Base-by-base conservation (phyloP, 805 yeast genomes). In the Ascoidea rubescens region DNA sequence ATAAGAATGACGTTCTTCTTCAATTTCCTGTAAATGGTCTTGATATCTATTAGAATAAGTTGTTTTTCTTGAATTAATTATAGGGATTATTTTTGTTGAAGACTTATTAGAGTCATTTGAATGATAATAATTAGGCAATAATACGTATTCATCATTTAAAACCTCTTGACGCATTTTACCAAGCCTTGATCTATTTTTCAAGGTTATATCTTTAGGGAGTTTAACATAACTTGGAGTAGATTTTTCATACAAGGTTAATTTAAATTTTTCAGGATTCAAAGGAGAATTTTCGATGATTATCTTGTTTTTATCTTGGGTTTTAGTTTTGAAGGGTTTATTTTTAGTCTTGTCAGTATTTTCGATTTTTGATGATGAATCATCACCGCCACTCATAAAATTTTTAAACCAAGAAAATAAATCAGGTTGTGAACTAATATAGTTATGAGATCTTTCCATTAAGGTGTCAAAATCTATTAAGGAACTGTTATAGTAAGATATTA, bases 1-100 rank as follows among this genome's bases (percentile, higher is more conserved):
- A 65, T 90, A 93, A 67, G 93, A 99, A 59, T 90, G 96, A 64
- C 99, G 81, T 69, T 93, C 99, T 65, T 93, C 99, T 67, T 93
- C 99, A 54, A 90, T 87, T 64, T 95, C 84, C 71, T 88, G 89
- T 52, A 93, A 69, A 50, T 91, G 87, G 66, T 93, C 99, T 67
- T 93, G 99, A 65, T 91, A 93, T 69, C 93, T 99, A 64, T 93
- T 93, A 68, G 43, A 37, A 37, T 10, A 37, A 14, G 43, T 10
- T 10, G 8, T 37, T 14, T 37, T 37, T 37, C 14, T 10, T 8
- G 43, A 37, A 14, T 37, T 37, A 4, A 37, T 37, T 37, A 37
- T 8, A 37, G 14, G 43, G 14, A 10, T 4, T 37, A 2, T 14
- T 37, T 37, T 37, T 37, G 43, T 37, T 8, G 14, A 10, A 8